Evolutionary conservation across 2,329 filamentous ascomycete genomes (phyloP).

Genomic region (Fusarium nanum): DNA sequence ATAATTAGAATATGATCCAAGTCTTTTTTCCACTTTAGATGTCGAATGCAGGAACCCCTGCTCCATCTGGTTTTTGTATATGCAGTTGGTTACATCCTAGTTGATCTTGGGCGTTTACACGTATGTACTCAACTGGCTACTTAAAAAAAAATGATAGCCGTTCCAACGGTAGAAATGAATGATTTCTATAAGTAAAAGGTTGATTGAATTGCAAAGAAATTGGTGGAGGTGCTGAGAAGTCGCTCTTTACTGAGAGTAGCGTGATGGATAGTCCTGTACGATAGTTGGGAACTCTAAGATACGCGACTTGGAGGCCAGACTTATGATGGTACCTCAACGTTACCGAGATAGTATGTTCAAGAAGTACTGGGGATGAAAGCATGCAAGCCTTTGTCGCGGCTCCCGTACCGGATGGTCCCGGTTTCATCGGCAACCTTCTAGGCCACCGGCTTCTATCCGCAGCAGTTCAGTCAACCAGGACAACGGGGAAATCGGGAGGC

Average conservation of each 20-base stretch:
- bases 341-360: not conserved
- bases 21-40: not conserved
- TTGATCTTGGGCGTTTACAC: not conserved
- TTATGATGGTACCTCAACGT: not conserved
- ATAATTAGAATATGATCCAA: not conserved
- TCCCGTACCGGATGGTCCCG: not conserved
- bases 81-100: conserved; percentile 19
- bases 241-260: not conserved
- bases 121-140: not conserved
- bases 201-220: not conserved
- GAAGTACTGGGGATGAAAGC: accelerated
- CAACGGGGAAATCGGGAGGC: too few relatives aligned
- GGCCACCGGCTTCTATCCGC: not conserved
- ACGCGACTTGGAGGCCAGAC: not conserved
- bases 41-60: not conserved
- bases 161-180: accelerated
- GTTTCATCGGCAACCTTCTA: not conserved
- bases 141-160: not conserved
- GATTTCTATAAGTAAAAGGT: not conserved
- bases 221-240: not conserved
- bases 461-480: not conserved
- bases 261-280: not conserved
- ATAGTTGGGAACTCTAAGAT: not conserved
- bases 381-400: not conserved
- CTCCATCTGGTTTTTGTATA: not conserved